Percentiles rank a stretch among this genome's conserved stretches.
phyloP scores from a whole-genome alignment of 1,284 basidiomycete genomes.

The Naganishia albida region DNA sequence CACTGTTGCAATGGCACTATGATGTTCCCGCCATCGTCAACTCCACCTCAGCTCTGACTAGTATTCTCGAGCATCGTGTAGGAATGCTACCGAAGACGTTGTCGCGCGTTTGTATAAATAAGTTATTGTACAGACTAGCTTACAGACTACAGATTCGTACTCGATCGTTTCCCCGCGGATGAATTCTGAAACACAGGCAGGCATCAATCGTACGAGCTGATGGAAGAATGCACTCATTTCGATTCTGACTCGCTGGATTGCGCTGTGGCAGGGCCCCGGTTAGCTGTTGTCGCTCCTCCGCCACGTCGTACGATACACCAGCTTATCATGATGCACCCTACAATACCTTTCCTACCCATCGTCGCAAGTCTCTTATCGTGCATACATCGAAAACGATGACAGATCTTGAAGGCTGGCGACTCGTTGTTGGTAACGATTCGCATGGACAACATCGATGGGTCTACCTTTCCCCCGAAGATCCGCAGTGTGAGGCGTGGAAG shows the following conservation, averaged over 20 bases:
- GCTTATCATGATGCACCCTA: neutral
- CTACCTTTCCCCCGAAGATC: constrained; percentile 70
- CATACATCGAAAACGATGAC: constrained; percentile 38
- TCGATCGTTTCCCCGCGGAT: neutral
- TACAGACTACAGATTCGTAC: too few relatives aligned
- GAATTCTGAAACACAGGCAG: neutral
- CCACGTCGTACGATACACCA: neutral
- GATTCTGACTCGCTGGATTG: too few relatives aligned
- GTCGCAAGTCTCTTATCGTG: neutral
- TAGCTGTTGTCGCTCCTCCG: neutral
- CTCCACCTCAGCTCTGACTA: too few relatives aligned
- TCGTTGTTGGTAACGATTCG: constrained; percentile 70
- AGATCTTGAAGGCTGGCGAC: constrained; percentile 79
- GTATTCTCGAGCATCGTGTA: too few relatives aligned
- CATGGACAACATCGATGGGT: constrained; percentile 86
- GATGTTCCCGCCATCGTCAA: too few relatives aligned
- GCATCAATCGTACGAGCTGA: neutral
- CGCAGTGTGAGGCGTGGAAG: constrained; percentile 48
- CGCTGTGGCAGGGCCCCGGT: too few relatives aligned
- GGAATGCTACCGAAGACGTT: too few relatives aligned
- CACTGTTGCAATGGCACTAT: too few relatives aligned
- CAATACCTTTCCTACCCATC: neutral
- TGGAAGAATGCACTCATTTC: neutral
- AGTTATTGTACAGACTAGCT: too few relatives aligned
- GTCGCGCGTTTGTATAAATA: too few relatives aligned